These are phyloP conservation scores for Tylopilus orsonianus DNA, from an alignment of 1,284 basidiomycete species.

Conservation along the genomic window DNA sequence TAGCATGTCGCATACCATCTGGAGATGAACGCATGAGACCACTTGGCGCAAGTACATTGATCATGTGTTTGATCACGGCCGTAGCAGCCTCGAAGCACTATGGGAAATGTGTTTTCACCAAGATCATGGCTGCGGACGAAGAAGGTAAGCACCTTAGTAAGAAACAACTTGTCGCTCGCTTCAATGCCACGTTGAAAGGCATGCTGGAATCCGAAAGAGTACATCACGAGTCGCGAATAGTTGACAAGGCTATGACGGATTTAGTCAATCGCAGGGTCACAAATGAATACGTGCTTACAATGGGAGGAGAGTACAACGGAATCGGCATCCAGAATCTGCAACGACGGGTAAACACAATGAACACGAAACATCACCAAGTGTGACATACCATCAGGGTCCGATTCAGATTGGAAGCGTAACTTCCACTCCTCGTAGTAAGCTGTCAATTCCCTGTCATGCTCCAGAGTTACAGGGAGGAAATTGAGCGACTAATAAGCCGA, in stretches of 20 bases:
- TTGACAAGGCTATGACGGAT: conserved; percentile 54
- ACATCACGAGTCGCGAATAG: conserved; percentile 83
- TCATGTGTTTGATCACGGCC: conserved; percentile 61
- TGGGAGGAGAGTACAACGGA: conserved; percentile 70
- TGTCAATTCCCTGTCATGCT: conserved; percentile 58
- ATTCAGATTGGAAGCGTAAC: conserved; percentile 52
- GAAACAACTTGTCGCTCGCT: conserved; percentile 61
- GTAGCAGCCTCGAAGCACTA: conserved; percentile 72
- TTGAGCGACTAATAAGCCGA: conserved; percentile 50
- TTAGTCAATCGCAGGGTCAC: conserved; percentile 18
- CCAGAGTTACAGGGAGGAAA: conserved; percentile 61
- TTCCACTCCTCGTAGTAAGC: conserved; percentile 66
- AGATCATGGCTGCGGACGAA: background rate
- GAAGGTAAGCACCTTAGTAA: conserved; percentile 54
- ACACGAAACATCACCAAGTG: background rate
- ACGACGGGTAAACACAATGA: conserved; percentile 1
- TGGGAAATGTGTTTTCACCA: background rate
- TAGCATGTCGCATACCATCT: conserved; percentile 52
- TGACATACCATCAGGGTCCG: conserved; percentile 49
- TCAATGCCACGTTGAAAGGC: conserved; percentile 71
- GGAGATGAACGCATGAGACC: conserved; percentile 82
- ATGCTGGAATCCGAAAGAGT: conserved; percentile 82
- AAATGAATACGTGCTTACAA: conserved; percentile 51
- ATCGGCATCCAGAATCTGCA: conserved; percentile 56
- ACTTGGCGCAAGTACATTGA: conserved; percentile 64